Conservation (phyloP, 306 rosid genomes). For the Fagus sylvatica region DNA sequence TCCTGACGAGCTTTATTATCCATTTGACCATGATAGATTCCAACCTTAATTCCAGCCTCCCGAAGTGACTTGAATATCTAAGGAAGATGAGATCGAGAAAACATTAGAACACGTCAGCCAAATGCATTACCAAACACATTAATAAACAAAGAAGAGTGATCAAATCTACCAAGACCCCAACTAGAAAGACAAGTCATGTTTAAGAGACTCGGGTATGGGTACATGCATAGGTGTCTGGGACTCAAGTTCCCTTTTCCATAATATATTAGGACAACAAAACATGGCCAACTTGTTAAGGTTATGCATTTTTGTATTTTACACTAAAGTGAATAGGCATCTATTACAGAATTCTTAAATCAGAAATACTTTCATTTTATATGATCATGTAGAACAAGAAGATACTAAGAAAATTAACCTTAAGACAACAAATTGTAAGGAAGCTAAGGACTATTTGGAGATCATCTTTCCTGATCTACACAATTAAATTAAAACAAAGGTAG, state of each 20-base stretch:
- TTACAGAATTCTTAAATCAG: background rate
- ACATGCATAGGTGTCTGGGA: background rate
- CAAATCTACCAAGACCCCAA: constrained; percentile 10
- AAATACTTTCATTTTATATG: background rate
- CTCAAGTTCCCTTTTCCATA: background rate
- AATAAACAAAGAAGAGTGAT: constrained; percentile 13
- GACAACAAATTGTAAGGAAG: no score
- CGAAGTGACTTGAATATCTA: constrained; percentile 64
- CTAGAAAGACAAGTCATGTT: constrained; percentile 1
- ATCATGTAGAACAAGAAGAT: background rate
- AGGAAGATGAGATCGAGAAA: constrained; percentile 24
- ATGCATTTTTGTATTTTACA: background rate
- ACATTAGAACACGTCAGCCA: constrained; percentile 8
- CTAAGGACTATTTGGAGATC: background rate
- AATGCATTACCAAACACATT: constrained; percentile 15
- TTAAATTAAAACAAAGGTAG: background rate
- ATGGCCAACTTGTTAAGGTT: background rate
- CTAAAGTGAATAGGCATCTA: background rate
- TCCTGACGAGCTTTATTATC: constrained; percentile 66
- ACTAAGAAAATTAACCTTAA: background rate
- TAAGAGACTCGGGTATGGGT: background rate
- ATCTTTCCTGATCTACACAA: background rate
- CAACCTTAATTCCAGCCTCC: constrained; percentile 66
- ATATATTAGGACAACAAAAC: background rate
- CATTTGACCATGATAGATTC: constrained; percentile 87